Conservation (phyloP, 129 eudicot genomes). For the Deinandra increscens region DNA sequence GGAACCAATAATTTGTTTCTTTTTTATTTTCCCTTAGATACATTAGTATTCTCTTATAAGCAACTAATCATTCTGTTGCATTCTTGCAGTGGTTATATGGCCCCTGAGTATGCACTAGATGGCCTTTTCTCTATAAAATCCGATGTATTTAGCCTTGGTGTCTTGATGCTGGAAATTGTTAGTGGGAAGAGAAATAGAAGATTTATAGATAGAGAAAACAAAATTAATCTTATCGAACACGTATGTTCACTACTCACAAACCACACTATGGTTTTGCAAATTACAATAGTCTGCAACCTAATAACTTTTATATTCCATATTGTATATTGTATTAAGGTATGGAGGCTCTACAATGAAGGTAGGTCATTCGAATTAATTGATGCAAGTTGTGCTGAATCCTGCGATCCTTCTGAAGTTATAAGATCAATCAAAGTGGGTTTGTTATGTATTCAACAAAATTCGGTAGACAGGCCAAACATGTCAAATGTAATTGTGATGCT, state of each 20-base stretch:
- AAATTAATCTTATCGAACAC: constrained; percentile 37
- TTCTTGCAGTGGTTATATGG: constrained; percentile 39
- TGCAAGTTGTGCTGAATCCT: constrained; percentile 9
- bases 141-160: constrained; percentile 38
- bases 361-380: constrained; percentile 26
- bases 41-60: background rate
- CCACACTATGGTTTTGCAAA: background rate
- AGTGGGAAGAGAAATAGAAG: constrained; percentile 39
- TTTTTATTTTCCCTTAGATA: no score
- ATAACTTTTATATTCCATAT: background rate
- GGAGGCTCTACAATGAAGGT: constrained; percentile 29
- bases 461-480: constrained; percentile 37
- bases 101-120: constrained; percentile 37
- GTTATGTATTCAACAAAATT: constrained; percentile 36
- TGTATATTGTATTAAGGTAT: constrained; percentile 30
- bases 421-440: no score
- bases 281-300: background rate
- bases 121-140: constrained; percentile 37
- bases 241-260: constrained; percentile 22
- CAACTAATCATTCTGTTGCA: background rate
- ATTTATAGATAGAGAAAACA: constrained; percentile 21
- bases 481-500: constrained; percentile 32
- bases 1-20: no score
- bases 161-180: constrained; percentile 33
- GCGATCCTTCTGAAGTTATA: constrained; percentile 23